Evolutionary conservation across 1,284 basidiomycete species (phyloP), one percentile per base, ranked within the genome.

Genomic region (Tranzscheliella williamsii): DNA sequence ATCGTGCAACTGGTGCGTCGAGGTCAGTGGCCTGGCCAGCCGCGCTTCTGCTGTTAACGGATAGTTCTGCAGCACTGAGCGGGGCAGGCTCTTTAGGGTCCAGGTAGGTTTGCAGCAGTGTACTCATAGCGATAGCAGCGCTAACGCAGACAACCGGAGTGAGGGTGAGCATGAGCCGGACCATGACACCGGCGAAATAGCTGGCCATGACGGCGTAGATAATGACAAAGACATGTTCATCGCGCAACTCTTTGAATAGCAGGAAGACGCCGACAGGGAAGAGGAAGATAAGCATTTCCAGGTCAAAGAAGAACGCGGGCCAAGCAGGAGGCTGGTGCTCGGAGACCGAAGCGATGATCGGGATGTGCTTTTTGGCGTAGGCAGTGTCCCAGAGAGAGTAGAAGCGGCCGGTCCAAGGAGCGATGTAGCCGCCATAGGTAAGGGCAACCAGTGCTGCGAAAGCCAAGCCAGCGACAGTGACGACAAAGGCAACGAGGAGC

Each of bases 141-240:
- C 89, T 79, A 46, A 98, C 90, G 76, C 92, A 95, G 33, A 93
- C 90, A 45, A 91, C 87, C 0, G 91, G 91, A 0, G 91, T 94
- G 33, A 94, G 84, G 4, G 91, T 89, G 49, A 94, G 83, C 89
- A 95, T 95, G 47, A 93, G 75, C 60, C 93, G 90, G 53, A 98
- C 94, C 94, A 98, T 98, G 78, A 98, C 95, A 45, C 94, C 93
- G 9, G 95, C 94, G 79, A 99, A 99, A 84, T 99, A 99, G 75
- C 90, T 91, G 37, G 88, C 91, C 75, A 98, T 86, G 61, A 92
- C 85, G 21, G 93, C 87, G 79, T 98, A 99, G 80, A 98, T 93
- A 81, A 99, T 95, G 73, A 99, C 90, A 79, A 99, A 99, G 67
- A 99, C 83, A 76, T 98, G 95, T 78, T 97, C 95, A 79, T 99